Conservation (phyloP, 352 stramenopile species). For the Halophytophthora polymorphica region DNA sequence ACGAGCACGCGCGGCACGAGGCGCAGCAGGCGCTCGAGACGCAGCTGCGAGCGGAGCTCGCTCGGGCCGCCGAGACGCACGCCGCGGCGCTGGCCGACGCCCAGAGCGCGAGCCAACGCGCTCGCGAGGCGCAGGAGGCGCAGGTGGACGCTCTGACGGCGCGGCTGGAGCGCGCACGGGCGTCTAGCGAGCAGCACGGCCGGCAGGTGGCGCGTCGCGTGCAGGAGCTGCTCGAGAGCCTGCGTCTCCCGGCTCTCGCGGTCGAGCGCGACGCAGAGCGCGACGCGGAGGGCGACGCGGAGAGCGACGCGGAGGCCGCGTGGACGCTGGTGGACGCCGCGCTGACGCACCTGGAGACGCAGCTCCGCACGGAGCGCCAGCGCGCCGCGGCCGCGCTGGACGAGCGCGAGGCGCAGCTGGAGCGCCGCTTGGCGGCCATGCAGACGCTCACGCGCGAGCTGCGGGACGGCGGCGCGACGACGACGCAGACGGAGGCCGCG, state of each 20-base stretch:
- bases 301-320: background rate
- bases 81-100: constrained; percentile 10
- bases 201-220: constrained; percentile 20
- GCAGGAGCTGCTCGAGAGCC: constrained; percentile 4
- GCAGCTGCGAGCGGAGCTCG: constrained; percentile 19
- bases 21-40: constrained; percentile 10
- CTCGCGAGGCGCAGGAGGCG: constrained; percentile 5
- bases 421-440: constrained; percentile 17
- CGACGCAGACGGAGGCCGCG: constrained; percentile 4
- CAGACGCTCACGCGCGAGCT: constrained; percentile 14
- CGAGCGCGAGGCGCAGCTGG: constrained; percentile 25
- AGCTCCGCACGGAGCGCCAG: constrained; percentile 23
- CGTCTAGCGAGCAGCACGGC: constrained; percentile 11
- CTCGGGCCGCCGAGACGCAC: constrained; percentile 25
- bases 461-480: constrained; percentile 6
- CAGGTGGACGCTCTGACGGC: constrained; percentile 4
- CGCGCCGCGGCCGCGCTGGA: constrained; percentile 21
- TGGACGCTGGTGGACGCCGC: constrained; percentile 15
- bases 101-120: constrained; percentile 11
- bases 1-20: constrained; percentile 18
- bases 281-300: constrained; percentile 1
- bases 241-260: constrained; percentile 8
- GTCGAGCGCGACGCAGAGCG: background rate
- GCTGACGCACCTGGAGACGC: constrained; percentile 18
- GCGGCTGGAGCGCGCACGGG: constrained; percentile 9